Evolutionary conservation across 78 protist genomes (phyloP).

Genomic region (Dictyostelium citrinum): DNA sequence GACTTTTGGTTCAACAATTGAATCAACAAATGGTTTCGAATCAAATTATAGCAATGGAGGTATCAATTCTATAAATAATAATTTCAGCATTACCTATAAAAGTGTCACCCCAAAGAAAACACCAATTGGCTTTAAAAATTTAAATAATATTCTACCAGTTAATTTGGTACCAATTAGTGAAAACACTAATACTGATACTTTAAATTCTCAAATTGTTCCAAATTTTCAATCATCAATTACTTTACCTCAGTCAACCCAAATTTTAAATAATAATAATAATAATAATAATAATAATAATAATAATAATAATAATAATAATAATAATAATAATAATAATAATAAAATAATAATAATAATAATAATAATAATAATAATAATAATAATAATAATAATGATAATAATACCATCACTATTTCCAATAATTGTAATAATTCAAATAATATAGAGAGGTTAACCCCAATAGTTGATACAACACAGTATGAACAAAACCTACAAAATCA

Average conservation of each 20-base stretch:
- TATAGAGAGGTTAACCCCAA: neutral
- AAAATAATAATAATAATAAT: no score
- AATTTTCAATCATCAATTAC: neutral
- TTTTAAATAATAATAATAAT: no score
- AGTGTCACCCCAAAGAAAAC: neutral
- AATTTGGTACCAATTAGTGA: neutral
- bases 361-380: no score
- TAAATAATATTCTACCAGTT: neutral
- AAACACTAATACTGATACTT: neutral
- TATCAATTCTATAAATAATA: neutral
- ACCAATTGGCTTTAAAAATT: neutral
- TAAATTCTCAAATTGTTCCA: slow-evolving; percentile 3
- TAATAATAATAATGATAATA: no score
- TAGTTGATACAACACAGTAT: neutral
- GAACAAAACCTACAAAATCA: neutral
- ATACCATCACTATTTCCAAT: no score
- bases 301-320: no score
- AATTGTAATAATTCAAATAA: neutral
- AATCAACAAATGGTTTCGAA: neutral
- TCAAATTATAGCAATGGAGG: neutral
- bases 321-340: no score
- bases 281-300: no score
- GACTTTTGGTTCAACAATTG: neutral
- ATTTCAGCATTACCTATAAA: neutral
- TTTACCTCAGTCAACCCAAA: neutral